phyloP scores from a whole-genome alignment of 768 basidiomycete species.

The Lactifluus subvellereus region DNA sequence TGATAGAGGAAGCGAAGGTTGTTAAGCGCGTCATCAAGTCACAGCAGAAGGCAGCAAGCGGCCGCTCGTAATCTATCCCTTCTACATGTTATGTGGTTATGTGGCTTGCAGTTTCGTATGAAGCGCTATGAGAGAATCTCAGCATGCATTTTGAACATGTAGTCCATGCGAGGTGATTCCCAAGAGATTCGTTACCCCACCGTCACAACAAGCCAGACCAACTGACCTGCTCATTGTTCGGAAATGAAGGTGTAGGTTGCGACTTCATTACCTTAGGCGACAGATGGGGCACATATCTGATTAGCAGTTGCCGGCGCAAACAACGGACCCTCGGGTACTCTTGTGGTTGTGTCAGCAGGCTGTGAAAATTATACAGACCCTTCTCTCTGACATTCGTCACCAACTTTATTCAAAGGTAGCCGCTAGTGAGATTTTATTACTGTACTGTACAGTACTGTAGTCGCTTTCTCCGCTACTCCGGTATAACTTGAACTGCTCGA shows the following conservation, averaged over 20 bases:
- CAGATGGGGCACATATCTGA: neutral
- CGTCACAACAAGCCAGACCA: neutral
- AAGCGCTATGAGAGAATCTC: neutral
- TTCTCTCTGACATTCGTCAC: too few species aligned
- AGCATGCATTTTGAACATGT: neutral
- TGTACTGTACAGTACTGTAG: too few species aligned
- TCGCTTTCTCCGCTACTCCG: too few species aligned
- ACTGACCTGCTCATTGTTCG: neutral
- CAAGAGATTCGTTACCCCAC: neutral
- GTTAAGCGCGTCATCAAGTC: constrained; percentile 99
- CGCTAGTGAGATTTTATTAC: too few species aligned
- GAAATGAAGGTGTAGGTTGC: neutral
- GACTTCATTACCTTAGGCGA: neutral
- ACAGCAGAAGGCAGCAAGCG: constrained; percentile 44
- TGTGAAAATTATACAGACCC: too few species aligned
- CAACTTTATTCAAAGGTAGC: too few species aligned
- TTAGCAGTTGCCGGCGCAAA: neutral
- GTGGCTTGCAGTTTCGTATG: constrained; percentile 3
- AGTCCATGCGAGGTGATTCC: neutral
- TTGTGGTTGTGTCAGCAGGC: too few species aligned
- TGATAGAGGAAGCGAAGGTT: constrained; percentile 99
- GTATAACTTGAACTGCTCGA: too few species aligned
- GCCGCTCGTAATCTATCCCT: constrained; percentile 23
- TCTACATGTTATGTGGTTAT: constrained; percentile 1
- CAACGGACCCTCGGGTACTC: too few species aligned